Conservation (phyloP, 306 rosid genomes). For the Crotalaria pallida region DNA sequence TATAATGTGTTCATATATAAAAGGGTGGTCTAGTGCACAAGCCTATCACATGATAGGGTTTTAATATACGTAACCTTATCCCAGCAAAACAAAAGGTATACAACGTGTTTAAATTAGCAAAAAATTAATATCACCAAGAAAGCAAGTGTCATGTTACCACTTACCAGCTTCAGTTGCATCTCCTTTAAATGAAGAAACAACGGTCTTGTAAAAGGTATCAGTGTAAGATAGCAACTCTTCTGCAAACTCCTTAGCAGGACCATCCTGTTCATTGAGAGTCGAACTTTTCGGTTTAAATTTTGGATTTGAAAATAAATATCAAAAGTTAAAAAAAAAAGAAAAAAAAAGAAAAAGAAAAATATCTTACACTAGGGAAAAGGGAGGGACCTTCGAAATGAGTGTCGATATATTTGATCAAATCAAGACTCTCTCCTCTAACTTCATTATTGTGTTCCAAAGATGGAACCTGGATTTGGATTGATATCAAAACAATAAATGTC, state of each 20-base stretch:
- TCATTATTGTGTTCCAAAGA: slow-evolving; percentile 60
- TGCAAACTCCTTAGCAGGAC: slow-evolving; percentile 52
- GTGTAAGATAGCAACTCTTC: slow-evolving; percentile 64
- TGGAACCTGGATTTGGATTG: slow-evolving; percentile 34
- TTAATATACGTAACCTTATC: no score
- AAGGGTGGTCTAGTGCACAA: no score
- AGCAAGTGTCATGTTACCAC: slow-evolving; percentile 37
- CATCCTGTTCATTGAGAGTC: slow-evolving; percentile 34
- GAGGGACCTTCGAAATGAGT: slow-evolving; percentile 59
- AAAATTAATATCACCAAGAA: slow-evolving; percentile 7
- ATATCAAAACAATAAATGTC: neutral
- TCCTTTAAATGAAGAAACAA: slow-evolving; percentile 54
- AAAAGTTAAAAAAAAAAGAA: neutral
- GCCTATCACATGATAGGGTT: no score
- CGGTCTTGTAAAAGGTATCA: slow-evolving; percentile 44
- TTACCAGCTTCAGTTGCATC: slow-evolving; percentile 54
- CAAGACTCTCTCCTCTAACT: slow-evolving; percentile 66
- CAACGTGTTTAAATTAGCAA: no score
- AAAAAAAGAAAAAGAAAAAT: neutral
- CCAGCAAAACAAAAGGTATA: no score
- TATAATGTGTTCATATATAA: no score
- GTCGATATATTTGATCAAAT: slow-evolving; percentile 59
- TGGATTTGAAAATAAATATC: neutral
- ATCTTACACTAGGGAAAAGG: slow-evolving; percentile 62
- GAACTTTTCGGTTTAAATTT: neutral